A percentile compares a stretch with the other conserved stretches of the same genome.
Evolutionary conservation across 768 basidiomycete genomes (phyloP).

Genomic region (Kwoniella sp.): DNA sequence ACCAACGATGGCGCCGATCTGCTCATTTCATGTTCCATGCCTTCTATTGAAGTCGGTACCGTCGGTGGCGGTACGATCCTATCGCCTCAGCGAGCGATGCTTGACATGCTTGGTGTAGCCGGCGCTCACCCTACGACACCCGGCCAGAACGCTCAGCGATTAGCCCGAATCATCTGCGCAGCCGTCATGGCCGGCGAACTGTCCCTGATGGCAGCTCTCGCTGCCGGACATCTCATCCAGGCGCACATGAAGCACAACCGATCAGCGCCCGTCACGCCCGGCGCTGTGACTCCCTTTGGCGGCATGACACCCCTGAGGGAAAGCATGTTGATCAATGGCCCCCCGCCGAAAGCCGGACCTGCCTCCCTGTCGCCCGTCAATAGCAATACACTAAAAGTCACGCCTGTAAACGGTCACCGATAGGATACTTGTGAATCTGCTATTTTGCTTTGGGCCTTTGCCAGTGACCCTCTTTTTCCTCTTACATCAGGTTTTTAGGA

Average conservation of each 20-base stretch:
- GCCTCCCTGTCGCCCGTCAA: not conserved
- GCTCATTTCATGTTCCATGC: constrained; percentile 93
- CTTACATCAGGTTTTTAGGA: no score
- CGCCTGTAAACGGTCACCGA: not conserved
- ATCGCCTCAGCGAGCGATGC: constrained; percentile 81
- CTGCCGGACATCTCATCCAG: constrained; percentile 89
- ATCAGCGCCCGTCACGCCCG: constrained; percentile 77
- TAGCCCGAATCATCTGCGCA: constrained; percentile 86
- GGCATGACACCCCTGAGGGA: constrained; percentile 26
- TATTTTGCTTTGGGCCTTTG: no score
- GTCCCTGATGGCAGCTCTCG: constrained; percentile 85
- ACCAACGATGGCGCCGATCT: constrained; percentile 87
- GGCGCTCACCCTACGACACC: constrained; percentile 86
- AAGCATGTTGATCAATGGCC: constrained; percentile 22
- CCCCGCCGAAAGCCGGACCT: constrained; percentile 5
- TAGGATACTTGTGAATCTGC: not conserved
- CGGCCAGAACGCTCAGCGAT: constrained; percentile 82
- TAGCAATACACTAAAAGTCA: not conserved
- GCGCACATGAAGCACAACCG: constrained; percentile 93
- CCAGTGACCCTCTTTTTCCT: not conserved
- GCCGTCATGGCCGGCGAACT: constrained; percentile 98
- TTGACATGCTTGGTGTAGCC: constrained; percentile 89
- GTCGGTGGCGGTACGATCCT: constrained; percentile 95
- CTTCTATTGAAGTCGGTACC: constrained; percentile 98
- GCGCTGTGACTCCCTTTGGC: constrained; percentile 56